Base-by-base conservation (phyloP, 257 asterid genomes). In the Jacaranda mimosifolia region DNA sequence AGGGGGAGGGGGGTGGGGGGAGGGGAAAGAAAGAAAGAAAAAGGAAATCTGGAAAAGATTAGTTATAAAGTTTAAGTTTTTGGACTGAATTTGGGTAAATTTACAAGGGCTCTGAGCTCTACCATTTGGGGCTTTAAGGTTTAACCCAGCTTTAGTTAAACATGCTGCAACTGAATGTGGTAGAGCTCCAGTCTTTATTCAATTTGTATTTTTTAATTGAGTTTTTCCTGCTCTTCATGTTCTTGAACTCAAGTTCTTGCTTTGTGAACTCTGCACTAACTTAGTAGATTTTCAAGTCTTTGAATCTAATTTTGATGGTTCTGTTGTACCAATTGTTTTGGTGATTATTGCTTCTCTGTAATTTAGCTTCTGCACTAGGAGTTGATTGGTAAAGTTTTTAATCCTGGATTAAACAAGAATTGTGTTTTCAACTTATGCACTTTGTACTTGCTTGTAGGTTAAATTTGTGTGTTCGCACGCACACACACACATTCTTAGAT, bases 401-500 rank as follows among this genome's bases (percentile, higher is more conserved):
- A 46, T 65, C 35, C 57, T 66, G 71, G 55, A 10, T 15, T 58
- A 58, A 68, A 74, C 17, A 49, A 26, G 67, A 63, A 10, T 46
- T 9, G 32, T 17, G 51, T 21, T 75, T 32, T 46, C 48, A 63
- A 63, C 64, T 12, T 8, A 45, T n/a, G 51, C 12, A 63, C 60
- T 26, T 71, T 9, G 1, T 15, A n/a, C 63, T 40, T 71, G 62
- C 65, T 7, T 79, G 79, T 66, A 43, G 57, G 12, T 55, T 71
- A 5, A 21, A 19, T 6, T 48, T 70, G 56, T 45, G 56, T n/a
- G 21, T 45, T 15, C 32, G 63, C 7, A 55, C 32, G 1, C 45
- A 60, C 11, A 55, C 35, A 3, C 45, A 60, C 42, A n/a, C 68
- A 51, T 14, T 19, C 26, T 18, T 32, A 4, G 9, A 7, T 39